Evolutionary conservation across 73 alveolate genomes (phyloP), one percentile per base, ranked within the genome.

Genomic region (Paraurostyla sp.): DNA sequence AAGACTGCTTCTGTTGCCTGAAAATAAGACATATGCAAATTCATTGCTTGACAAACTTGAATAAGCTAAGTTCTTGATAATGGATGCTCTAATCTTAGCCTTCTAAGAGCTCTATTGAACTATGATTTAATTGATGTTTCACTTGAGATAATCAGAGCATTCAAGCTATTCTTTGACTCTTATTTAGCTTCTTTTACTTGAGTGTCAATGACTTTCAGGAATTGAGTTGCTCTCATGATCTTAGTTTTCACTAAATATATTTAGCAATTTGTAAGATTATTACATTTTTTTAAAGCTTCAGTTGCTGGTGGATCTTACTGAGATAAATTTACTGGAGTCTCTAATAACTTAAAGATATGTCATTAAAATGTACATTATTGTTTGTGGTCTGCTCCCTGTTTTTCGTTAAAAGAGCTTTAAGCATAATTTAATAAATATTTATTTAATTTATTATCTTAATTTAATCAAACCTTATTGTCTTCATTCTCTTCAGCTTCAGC

Each of bases 1-100:
- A 78, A 32, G 29, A 78, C 18, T 6, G 89, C 89, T 52, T 78
- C 89, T 22, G 89, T 78, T 27, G 89, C 89, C 38, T 78, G 54
- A 20, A 78, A 54, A 33, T 78, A 78, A 22, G 75, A 49, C 15
- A 78, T 23, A n/a, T 78, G 75, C 54, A 78, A 27, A 51, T 78
- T 78, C 59, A 78, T 7, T 23, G 13, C 3, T 30, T 27, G 7
- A 29, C 80, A 56, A 0, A 78, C 32, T 51, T 51, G 57, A 27
- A 78, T 49, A 9, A 78, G 23, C 36, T 78, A 35, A 11, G 15
- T 3, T 11, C 89, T n/a, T 46, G 30, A 22, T 20, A 78, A 32
- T 23, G 78, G 78, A 46, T 51, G 75, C 58, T 78, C 89, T 22
- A 42, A 23, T 46, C 27, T 49, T 27, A 78, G 56, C 58, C 54